Base-by-base conservation (phyloP, 1,284 basidiomycete genomes). In the Coniophora puteana region DNA sequence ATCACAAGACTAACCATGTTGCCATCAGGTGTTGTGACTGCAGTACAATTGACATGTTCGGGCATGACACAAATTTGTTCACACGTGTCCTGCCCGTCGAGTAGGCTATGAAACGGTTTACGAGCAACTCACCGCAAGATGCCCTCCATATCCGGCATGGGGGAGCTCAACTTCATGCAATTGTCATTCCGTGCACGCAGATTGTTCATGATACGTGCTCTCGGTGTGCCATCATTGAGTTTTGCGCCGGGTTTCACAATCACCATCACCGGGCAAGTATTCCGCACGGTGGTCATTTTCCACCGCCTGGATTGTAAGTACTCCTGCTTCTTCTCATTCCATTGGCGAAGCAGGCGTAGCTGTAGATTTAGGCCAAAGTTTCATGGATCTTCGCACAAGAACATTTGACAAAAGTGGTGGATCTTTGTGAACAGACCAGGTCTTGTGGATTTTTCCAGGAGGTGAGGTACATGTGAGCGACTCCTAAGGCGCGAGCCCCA, bases 1-100 rank as follows among this genome's bases (percentile, higher is more conserved):
- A 68, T 43, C 0, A 68, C 63, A 6, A 54, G 22, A 41, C 60
- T 61, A 3, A 53, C 54, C 57, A 66, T 64, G 2, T 51, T 64
- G 5, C 65, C 63, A 47, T 65, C 56, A 8, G 57, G 62, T 7
- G 52, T 65, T 12, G 39, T 55, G 20, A 63, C 52, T 0, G 53
- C 37, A 0, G 54, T 38, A 0, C 39, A 11, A 0, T 44, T 14
- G 0, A 68, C 58, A 33, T 70, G 56, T n/a, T 61, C 57, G 0
- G 58, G 56, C 0, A 53, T 38, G 0, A 69, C 53, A 0, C 51
- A 32, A 2, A 68, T 65, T 21, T 69, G 65, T 32, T 68, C 55
- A 23, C 66, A 69, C 0, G 61, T 56, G 23, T 67, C 61, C 34
- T 59, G 45, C 1, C 52, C 50, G 44, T 64, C 55, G 12, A 63